phyloP scores from a whole-genome alignment of 129 eudicot genomes.

The Arctium lappa region DNA sequence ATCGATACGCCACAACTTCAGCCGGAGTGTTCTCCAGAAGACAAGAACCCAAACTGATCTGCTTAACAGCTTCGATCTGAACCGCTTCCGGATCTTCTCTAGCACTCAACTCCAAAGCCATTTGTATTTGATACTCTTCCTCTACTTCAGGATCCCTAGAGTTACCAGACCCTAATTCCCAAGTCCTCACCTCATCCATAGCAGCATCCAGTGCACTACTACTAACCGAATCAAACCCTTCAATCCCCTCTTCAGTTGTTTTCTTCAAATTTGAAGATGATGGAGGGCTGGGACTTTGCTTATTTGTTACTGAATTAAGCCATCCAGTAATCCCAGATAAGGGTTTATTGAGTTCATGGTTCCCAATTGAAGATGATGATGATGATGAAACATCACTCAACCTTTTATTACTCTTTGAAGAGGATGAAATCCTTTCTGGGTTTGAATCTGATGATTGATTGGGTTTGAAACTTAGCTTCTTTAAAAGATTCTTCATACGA shows the following conservation, averaged over 20 bases:
- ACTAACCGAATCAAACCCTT: slow-evolving; percentile 62
- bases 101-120: slow-evolving; percentile 95
- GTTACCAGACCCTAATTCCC: slow-evolving; percentile 51
- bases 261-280: slow-evolving; percentile 46
- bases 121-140: slow-evolving; percentile 86
- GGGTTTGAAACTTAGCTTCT: slow-evolving; percentile 66
- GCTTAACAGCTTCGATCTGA: slow-evolving; percentile 96
- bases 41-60: slow-evolving; percentile 82
- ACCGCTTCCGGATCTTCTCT: slow-evolving; percentile 97
- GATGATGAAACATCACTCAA: slow-evolving; percentile 36
- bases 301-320: slow-evolving; percentile 74
- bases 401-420: slow-evolving; percentile 42
- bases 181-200: slow-evolving; percentile 46
- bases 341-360: slow-evolving; percentile 51
- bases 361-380: slow-evolving; percentile 9
- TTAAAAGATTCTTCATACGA: slow-evolving; percentile 76
- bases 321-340: slow-evolving; percentile 72
- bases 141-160: slow-evolving; percentile 68
- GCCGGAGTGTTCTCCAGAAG: slow-evolving; percentile 57
- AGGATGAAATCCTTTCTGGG: slow-evolving; percentile 26
- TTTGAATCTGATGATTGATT: slow-evolving; percentile 55
- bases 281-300: slow-evolving; percentile 59
- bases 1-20: slow-evolving; percentile 68
- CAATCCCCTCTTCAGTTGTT: slow-evolving; percentile 31
- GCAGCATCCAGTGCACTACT: slow-evolving; percentile 72